Conservation (phyloP, 345 rosid species). For the Nasturtium officinale region DNA sequence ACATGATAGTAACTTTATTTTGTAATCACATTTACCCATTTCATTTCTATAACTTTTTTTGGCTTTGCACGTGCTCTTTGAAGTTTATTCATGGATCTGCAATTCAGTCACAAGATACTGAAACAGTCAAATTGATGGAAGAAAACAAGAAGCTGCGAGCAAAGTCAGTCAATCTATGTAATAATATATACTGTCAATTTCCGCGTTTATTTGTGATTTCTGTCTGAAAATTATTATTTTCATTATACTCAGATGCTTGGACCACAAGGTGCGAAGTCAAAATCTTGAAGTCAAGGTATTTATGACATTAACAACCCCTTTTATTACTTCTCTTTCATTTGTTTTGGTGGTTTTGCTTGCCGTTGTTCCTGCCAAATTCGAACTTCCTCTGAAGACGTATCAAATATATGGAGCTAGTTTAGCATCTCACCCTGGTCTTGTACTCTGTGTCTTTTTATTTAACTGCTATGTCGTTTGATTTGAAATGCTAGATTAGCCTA, state of each 20-base stretch:
- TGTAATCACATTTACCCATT: neutral
- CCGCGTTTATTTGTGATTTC: neutral
- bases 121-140: slow-evolving; percentile 54
- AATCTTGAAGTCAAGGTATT: slow-evolving; percentile 69
- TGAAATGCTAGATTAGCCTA: slow-evolving; percentile 6
- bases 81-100: slow-evolving; percentile 35
- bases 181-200: neutral
- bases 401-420: slow-evolving; percentile 10
- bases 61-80: slow-evolving; percentile 13
- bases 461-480: neutral
- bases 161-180: slow-evolving; percentile 52
- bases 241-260: slow-evolving; percentile 58
- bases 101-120: slow-evolving; percentile 42
- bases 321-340: slow-evolving; percentile 7
- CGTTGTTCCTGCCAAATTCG: slow-evolving; percentile 22
- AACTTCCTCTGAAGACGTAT: slow-evolving; percentile 10
- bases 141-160: slow-evolving; percentile 67
- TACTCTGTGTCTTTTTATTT: neutral
- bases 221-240: neutral
- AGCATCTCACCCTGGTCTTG: slow-evolving; percentile 6
- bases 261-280: slow-evolving; percentile 58
- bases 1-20: slow-evolving; percentile 27
- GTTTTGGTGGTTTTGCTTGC: slow-evolving; percentile 13
- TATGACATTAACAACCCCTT: neutral
- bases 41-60: slow-evolving; percentile 20